Evolutionary conservation across 2,329 filamentous ascomycete genomes (phyloP).

Genomic region (Cladophialophora immunda): DNA sequence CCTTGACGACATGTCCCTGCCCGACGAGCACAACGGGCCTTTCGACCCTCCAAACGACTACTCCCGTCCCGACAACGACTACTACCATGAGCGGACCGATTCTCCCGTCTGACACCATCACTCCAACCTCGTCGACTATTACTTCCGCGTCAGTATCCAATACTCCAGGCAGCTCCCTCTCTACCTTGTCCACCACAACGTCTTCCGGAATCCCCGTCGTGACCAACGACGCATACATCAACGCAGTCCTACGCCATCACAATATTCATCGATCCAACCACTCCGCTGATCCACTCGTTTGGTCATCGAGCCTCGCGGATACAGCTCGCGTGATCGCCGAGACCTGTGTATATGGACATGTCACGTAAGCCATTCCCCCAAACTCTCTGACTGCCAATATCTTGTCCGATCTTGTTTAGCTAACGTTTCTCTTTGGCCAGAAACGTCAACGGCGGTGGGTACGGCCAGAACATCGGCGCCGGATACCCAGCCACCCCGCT

Average conservation of each 20-base stretch:
- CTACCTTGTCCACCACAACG: constrained; percentile 9
- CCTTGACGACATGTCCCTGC: constrained; percentile 33
- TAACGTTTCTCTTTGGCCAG: constrained; percentile 25
- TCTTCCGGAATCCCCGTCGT: constrained; percentile 23
- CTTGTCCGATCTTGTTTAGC: not conserved
- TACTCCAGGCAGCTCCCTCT: constrained; percentile 1
- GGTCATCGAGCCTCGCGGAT: constrained; percentile 69
- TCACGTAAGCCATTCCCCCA: constrained; percentile 73
- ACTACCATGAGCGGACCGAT: constrained; percentile 1
- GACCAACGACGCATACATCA: constrained; percentile 36
- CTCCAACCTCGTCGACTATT: constrained; percentile 2
- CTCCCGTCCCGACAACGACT: not conserved
- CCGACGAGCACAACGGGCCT: constrained; percentile 10
- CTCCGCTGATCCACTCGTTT: constrained; percentile 70
- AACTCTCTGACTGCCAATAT: not conserved
- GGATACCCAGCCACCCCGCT: constrained; percentile 53
- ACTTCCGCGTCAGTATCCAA: not conserved
- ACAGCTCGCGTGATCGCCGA: constrained; percentile 71
- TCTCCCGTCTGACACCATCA: constrained; percentile 11
- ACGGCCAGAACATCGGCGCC: constrained; percentile 92
- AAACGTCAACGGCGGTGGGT: constrained; percentile 67
- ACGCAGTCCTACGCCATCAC: constrained; percentile 71
- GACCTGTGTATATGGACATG: constrained; percentile 76
- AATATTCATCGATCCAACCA: constrained; percentile 88
- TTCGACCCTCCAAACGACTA: constrained; percentile 5